A percentile compares a stretch with the other conserved stretches of the same genome.
These are phyloP conservation scores for Myxozyma neotropica DNA, from an alignment of 805 yeast species.

Conservation along the genomic window DNA sequence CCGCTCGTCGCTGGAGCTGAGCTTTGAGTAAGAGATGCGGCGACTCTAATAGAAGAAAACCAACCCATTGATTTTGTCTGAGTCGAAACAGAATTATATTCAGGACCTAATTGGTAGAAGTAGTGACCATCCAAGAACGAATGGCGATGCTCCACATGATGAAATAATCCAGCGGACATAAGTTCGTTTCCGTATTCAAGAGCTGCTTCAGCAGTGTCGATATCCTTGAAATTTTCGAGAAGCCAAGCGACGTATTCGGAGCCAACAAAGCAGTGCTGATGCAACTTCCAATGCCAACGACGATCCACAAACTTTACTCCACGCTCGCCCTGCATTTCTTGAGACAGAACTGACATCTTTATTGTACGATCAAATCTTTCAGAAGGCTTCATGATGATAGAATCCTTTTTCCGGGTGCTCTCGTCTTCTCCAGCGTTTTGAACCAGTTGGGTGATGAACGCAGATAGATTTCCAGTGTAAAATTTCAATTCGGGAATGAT, in stretches of 20 bases:
- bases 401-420: slow-evolving; percentile 44
- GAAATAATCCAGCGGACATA: slow-evolving; percentile 70
- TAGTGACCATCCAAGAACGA: slow-evolving; percentile 90
- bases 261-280: slow-evolving; percentile 78
- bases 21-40: slow-evolving; percentile 5
- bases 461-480: slow-evolving; percentile 81
- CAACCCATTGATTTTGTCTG: slow-evolving; percentile 15
- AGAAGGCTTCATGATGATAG: slow-evolving; percentile 41
- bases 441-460: slow-evolving; percentile 59
- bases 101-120: slow-evolving; percentile 71
- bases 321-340: slow-evolving; percentile 59
- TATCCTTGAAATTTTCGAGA: slow-evolving; percentile 73
- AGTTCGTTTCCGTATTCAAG: slow-evolving; percentile 73
- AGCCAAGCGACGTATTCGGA: slow-evolving; percentile 86
- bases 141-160: slow-evolving; percentile 83
- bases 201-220: slow-evolving; percentile 82
- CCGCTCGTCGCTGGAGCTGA: background rate
- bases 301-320: slow-evolving; percentile 75
- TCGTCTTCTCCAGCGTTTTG: slow-evolving; percentile 44
- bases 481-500: slow-evolving; percentile 74
- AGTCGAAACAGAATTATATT: slow-evolving; percentile 43
- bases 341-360: slow-evolving; percentile 57
- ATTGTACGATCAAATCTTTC: slow-evolving; percentile 53
- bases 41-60: slow-evolving; percentile 28
- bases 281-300: slow-evolving; percentile 86